Base-by-base conservation (phyloP, 768 basidiomycete genomes). In the Macrolepiota albuminosa region DNA sequence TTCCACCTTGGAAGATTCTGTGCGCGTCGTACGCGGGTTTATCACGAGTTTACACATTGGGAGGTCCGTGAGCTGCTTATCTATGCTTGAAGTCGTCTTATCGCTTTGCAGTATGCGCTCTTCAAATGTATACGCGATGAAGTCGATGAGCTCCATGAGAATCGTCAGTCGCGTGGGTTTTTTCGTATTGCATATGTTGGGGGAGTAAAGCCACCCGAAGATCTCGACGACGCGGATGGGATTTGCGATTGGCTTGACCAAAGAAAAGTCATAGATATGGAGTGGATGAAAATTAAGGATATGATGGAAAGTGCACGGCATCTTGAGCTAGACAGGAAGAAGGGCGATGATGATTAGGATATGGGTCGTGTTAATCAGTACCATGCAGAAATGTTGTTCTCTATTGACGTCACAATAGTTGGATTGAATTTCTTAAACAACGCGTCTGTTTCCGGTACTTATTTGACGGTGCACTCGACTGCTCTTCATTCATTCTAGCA, bases 1-100 rank as follows among this genome's bases (percentile, higher is more conserved):
- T 86, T 87, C 64, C 72, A 85, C 64, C 77, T 93, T 4, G 91
- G 91, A n/a, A 82, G 88, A 37, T 93, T 91, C 68, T 94, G 91
- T 69, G 91, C 87, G 3, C 75, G 75, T 51, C 80, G 91, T 54
- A 85, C 86, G 3, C 73, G 70, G 54, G 82, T 85, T 18, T 94
- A 82, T 65, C 91, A 93, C 67, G 71, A 79, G 56, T 85, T 93
- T 66, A 81, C 79, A 21, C 91, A 94, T 66, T 94, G 91, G 91
- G 91, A 92, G 84, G 91, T 91, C 61, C 58, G 80, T 72, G 42
- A 29, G 26, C 29, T 5, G 37, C 46, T 7, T 3, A 54, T 59
- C 18, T 36, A 21, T 59, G 42, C 9, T 46, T 39, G n/a, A 46
- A 10, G 21, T 24, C 26, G 34, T 42, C 60, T 65, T 49, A 58